Percentiles rank a stretch among this genome's conserved stretches.
Evolutionary conservation across 2,329 filamentous ascomycete genomes (phyloP).

Genomic region (Ophiostoma ips): DNA sequence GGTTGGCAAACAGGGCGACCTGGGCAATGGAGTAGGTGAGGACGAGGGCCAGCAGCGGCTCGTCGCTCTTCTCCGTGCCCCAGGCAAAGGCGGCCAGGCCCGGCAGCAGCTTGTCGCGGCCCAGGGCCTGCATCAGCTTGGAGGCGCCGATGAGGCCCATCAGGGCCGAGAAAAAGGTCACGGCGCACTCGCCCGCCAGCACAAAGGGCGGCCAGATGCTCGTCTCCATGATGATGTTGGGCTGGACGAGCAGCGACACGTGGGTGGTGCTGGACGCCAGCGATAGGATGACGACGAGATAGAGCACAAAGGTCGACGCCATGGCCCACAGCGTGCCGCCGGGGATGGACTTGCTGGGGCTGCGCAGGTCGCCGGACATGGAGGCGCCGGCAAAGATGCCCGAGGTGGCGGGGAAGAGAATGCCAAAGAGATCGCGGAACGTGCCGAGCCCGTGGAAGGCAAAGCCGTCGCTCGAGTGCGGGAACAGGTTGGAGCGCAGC

Average conservation of each 20-base stretch:
- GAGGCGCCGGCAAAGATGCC: slow-evolving; percentile 60
- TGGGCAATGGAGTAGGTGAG: slow-evolving; percentile 65
- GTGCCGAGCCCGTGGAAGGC: slow-evolving; percentile 50
- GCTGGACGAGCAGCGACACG: slow-evolving; percentile 56
- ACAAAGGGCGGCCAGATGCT: slow-evolving; percentile 63
- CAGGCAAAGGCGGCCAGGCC: slow-evolving; percentile 61
- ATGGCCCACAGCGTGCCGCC: slow-evolving; percentile 72
- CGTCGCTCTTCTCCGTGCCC: slow-evolving; percentile 57
- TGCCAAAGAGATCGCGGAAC: slow-evolving; percentile 73
- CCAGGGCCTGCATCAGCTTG: slow-evolving; percentile 72
- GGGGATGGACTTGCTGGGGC: slow-evolving; percentile 73
- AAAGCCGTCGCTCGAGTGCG: slow-evolving; percentile 45
- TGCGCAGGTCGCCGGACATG: slow-evolving; percentile 76
- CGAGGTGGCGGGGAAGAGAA: slow-evolving; percentile 62
- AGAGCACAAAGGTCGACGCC: slow-evolving; percentile 60
- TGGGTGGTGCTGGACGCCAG: slow-evolving; percentile 66
- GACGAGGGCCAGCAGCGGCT: slow-evolving; percentile 63
- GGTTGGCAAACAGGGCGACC: slow-evolving; percentile 64
- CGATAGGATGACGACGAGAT: slow-evolving; percentile 62
- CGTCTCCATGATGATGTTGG: slow-evolving; percentile 70
- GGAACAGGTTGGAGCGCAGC: slow-evolving; percentile 59
- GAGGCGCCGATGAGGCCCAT: slow-evolving; percentile 81
- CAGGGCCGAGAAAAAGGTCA: slow-evolving; percentile 69
- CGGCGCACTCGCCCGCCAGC: slow-evolving; percentile 68
- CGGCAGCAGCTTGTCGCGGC: slow-evolving; percentile 64